Percentiles rank a stretch among this genome's conserved stretches.
Conservation (phyloP, 1,284 basidiomycete genomes). For the Moesziomyces antarcticus region DNA sequence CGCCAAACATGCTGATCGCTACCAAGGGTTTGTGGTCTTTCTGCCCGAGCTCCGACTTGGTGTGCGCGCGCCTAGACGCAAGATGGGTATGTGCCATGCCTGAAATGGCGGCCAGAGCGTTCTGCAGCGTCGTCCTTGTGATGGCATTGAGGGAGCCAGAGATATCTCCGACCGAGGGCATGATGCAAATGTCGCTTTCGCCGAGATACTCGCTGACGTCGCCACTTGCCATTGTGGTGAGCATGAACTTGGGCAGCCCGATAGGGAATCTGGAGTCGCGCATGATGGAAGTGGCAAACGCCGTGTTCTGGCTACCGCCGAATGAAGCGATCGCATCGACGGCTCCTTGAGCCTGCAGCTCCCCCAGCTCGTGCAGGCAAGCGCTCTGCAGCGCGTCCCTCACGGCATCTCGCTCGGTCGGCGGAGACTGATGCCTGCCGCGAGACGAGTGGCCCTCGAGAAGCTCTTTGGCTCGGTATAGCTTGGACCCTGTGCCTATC, state of each 20-base stretch:
- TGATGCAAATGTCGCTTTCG: constrained; percentile 42
- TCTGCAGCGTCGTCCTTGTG: constrained; percentile 23
- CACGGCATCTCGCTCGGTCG: constrained; percentile 14
- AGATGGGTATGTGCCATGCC: constrained; percentile 30
- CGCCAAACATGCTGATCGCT: constrained; percentile 46
- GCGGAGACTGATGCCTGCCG: neutral
- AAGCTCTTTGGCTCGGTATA: constrained; percentile 13
- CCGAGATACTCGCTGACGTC: constrained; percentile 40
- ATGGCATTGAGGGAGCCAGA: constrained; percentile 41
- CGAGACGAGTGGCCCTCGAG: constrained; percentile 2
- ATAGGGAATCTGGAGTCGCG: constrained; percentile 25
- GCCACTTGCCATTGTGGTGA: constrained; percentile 44
- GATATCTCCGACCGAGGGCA: constrained; percentile 46
- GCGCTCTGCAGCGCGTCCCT: constrained; percentile 13
- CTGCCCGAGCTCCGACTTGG: neutral
- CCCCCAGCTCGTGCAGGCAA: constrained; percentile 12
- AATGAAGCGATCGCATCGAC: constrained; percentile 37
- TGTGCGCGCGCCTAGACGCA: neutral
- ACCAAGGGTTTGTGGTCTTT: constrained; percentile 27
- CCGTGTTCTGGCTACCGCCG: constrained; percentile 42
- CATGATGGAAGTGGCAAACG: constrained; percentile 44
- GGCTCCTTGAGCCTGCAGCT: constrained; percentile 1
- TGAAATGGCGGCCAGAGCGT: constrained; percentile 30
- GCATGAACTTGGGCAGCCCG: constrained; percentile 44
- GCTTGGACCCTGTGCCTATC: constrained; percentile 6